A percentile compares a stretch with the other conserved stretches of the same genome.
These are phyloP conservation scores for Pestalotiopsis sp. DNA, from an alignment of 2,329 filamentous ascomycete genomes.

Conservation along the genomic window DNA sequence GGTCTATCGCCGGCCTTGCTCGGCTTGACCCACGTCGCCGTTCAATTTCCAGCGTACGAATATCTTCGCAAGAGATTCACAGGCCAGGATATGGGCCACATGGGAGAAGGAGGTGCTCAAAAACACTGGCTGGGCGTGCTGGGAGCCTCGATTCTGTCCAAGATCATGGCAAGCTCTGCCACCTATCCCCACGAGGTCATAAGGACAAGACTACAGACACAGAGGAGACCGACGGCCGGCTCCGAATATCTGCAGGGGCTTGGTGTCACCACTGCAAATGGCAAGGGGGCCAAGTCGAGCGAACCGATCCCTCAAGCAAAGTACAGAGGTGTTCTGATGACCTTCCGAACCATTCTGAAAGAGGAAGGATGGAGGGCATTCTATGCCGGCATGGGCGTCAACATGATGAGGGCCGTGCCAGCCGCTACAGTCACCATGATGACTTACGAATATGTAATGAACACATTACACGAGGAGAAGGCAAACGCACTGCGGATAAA, in stretches of 20 bases:
- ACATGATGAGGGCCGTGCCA: constrained; percentile 93
- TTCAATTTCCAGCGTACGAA: constrained; percentile 96
- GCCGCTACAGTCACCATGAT: constrained; percentile 97
- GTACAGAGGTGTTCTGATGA: constrained; percentile 80
- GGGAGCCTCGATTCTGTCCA: constrained; percentile 87
- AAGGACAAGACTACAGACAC: constrained; percentile 89
- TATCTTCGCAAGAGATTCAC: constrained; percentile 90
- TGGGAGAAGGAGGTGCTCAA: constrained; percentile 54
- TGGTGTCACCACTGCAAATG: constrained; percentile 41
- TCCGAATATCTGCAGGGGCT: constrained; percentile 52
- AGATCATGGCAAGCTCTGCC: constrained; percentile 88
- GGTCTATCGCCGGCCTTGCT: constrained; percentile 89
- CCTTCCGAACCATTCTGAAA: constrained; percentile 77
- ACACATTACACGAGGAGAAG: constrained; percentile 46
- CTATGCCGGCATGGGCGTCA: constrained; percentile 95
- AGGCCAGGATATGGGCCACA: constrained; percentile 81
- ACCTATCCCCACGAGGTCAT: constrained; percentile 98
- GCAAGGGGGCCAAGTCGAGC: constrained; percentile 46
- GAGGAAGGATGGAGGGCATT: constrained; percentile 98
- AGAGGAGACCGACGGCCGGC: constrained; percentile 69
- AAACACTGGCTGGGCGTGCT: constrained; percentile 83
- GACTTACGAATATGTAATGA: constrained; percentile 83
- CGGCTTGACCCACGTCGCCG: constrained; percentile 90
- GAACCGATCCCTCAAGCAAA: constrained; percentile 37
- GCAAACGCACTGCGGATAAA: constrained; percentile 37